These are phyloP conservation scores for Pythium pectinolyticum DNA, from an alignment of 352 stramenopile genomes.

Conservation along the genomic window DNA sequence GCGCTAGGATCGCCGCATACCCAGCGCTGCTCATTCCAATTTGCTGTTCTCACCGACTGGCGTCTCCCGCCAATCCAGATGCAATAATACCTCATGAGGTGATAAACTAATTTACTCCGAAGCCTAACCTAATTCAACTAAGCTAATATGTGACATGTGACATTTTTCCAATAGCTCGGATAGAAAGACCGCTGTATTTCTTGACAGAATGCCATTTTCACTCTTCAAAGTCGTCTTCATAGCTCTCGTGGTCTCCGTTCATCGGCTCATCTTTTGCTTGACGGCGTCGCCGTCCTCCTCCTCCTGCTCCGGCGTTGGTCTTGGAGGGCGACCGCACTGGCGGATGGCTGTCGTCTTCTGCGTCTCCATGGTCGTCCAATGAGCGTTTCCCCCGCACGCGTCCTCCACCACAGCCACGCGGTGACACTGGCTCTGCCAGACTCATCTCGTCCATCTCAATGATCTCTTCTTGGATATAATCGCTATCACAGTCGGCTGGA, in stretches of 20 bases:
- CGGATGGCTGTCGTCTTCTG: not conserved
- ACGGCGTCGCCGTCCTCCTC: conserved; percentile 19
- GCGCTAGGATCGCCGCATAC: conserved; percentile 29
- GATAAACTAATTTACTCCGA: conserved; percentile 1
- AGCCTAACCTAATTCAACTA: not conserved
- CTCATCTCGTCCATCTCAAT: conserved; percentile 61
- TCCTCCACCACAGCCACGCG: not conserved
- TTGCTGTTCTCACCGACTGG: not conserved
- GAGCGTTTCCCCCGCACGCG: conserved; percentile 1
- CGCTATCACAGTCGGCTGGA: conserved; percentile 49
- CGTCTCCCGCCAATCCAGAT: not conserved
- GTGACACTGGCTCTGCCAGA: conserved; percentile 20
- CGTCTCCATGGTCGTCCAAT: not conserved
- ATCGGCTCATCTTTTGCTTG: conserved; percentile 32
- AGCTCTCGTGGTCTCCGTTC: conserved; percentile 46
- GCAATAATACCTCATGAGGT: conserved; percentile 9
- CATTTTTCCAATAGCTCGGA: too few relatives aligned
- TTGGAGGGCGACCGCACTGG: not conserved
- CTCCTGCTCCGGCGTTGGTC: conserved; percentile 12
- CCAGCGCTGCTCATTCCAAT: conserved; percentile 10
- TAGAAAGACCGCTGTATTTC: too few relatives aligned
- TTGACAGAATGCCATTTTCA: too few relatives aligned
- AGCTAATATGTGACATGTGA: not conserved
- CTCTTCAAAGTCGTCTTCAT: conserved; percentile 85
- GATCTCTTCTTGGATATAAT: conserved; percentile 83